These are phyloP conservation scores for Jatropha podagrica DNA, from an alignment of 441 rosid genomes.

Conservation along the genomic window DNA sequence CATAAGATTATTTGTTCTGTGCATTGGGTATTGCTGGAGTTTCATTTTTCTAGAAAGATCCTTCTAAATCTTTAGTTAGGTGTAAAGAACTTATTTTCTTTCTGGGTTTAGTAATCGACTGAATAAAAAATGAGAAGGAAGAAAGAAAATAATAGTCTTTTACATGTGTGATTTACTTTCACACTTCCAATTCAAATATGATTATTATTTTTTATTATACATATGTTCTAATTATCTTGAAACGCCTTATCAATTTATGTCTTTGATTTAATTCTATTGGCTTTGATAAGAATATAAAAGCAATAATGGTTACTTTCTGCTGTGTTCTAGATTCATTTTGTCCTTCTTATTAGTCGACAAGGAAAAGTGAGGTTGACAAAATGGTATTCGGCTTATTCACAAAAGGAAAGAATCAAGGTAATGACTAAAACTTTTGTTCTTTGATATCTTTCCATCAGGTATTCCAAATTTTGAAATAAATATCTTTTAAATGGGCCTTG, in stretches of 20 bases:
- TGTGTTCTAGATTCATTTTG: slow-evolving; percentile 62
- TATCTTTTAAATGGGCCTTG: background rate
- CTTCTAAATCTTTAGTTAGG: too few species aligned
- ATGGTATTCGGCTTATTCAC: slow-evolving; percentile 75
- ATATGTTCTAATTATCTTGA: background rate
- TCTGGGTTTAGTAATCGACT: background rate
- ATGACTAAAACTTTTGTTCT: background rate
- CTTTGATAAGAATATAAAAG: background rate
- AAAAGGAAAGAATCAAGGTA: slow-evolving; percentile 73
- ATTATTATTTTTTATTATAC: background rate
- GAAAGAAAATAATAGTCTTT: too few species aligned
- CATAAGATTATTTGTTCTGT: too few species aligned
- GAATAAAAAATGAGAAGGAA: background rate
- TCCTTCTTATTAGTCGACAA: slow-evolving; percentile 69
- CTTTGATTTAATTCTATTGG: slow-evolving; percentile 1
- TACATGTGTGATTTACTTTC: background rate
- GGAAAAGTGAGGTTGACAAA: slow-evolving; percentile 78
- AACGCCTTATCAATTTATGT: background rate
- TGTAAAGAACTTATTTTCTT: background rate
- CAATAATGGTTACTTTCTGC: background rate
- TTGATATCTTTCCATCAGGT: background rate
- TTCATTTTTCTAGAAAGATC: too few species aligned
- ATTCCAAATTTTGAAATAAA: background rate
- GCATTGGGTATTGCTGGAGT: too few species aligned
- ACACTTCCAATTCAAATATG: background rate